phyloP scores from a whole-genome alignment of 495 filamentous ascomycete species.

The Penicillium malachiteum region DNA sequence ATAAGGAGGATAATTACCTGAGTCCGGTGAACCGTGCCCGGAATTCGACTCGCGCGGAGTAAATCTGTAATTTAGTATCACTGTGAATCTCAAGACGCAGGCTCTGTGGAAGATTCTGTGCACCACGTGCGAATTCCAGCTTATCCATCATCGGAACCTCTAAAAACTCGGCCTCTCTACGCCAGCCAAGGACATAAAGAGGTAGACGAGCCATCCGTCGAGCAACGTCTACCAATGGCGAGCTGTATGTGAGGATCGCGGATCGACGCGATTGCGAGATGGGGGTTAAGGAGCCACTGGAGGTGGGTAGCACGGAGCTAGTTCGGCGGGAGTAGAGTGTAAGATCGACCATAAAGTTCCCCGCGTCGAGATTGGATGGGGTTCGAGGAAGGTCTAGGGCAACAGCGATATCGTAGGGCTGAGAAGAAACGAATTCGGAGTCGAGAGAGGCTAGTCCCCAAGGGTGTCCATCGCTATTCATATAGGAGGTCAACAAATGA shows the following conservation, averaged over 20 bases:
- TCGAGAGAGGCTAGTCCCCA: slow-evolving; percentile 45
- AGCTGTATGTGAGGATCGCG: slow-evolving; percentile 65
- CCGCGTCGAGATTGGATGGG: slow-evolving; percentile 52
- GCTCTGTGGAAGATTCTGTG: slow-evolving; percentile 54
- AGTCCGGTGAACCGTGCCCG: slow-evolving; percentile 71
- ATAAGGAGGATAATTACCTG: slow-evolving; percentile 36
- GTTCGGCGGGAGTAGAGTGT: slow-evolving; percentile 52
- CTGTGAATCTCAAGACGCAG: slow-evolving; percentile 66
- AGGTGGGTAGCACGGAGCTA: slow-evolving; percentile 22
- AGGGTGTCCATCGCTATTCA: slow-evolving; percentile 36
- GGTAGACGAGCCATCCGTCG: slow-evolving; percentile 54
- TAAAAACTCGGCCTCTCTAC: slow-evolving; percentile 55
- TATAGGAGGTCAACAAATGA: not conserved
- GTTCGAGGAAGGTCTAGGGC: slow-evolving; percentile 69
- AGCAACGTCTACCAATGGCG: slow-evolving; percentile 54
- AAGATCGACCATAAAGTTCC: slow-evolving; percentile 96
- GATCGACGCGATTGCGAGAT: slow-evolving; percentile 55
- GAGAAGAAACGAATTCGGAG: slow-evolving; percentile 40
- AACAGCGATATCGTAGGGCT: slow-evolving; percentile 67
- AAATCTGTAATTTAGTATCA: slow-evolving; percentile 69
- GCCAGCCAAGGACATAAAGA: slow-evolving; percentile 58
- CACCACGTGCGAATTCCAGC: slow-evolving; percentile 59
- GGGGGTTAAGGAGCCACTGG: slow-evolving; percentile 25
- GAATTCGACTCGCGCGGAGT: slow-evolving; percentile 65
- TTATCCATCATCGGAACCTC: slow-evolving; percentile 69